Base-by-base conservation (phyloP, 495 filamentous ascomycete genomes). In the Tricharina praecox region DNA sequence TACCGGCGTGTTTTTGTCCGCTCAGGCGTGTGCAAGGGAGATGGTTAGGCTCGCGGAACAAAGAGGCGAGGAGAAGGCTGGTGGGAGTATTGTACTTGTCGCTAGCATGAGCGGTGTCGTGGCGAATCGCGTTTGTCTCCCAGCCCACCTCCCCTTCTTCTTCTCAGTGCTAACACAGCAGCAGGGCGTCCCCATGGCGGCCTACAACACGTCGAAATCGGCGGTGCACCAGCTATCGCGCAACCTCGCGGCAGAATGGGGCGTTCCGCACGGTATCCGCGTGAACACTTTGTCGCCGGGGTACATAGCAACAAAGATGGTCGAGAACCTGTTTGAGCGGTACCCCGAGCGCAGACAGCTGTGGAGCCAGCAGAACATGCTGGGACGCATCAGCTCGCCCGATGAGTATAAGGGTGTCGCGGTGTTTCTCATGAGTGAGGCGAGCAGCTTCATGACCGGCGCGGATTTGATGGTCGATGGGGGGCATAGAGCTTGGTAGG, bases 231-330 rank as follows among this genome's bases (percentile, higher is more conserved):
- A 93, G 58, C 75, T 94, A 4, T 77, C 68, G 7, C 77, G 81
- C 56, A 87, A 85, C 64, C 72, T 95, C 16, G 88, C 86, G 4
- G 63, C 75, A 20, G 84, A 92, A 63, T 88, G 88, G 88, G 88
- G 88, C 21, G 21, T 16, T 13, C 56, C 64, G 39, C 72, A 88
- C 63, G 79, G 78, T 41, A 95, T 96, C 62, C 81, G 88, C 2
- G 85, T 94, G 52, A 96, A 96, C 67, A 92, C 86, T 33, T 78
- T 95, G 55, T 92, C 84, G 8, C 88, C 88, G 0, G 88, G 88
- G 28, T 96, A 96, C 61, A 94, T 95, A 53, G 75, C 90, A 45
- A 93, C 86, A n/a, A 71, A 75, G 26, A 92, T 93, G 85, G 84
- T 88, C 10, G 76, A 82, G 59, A 71, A 76, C 37, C 69, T 93